phyloP scores from a whole-genome alignment of 345 rosid genomes.

The Toxicodendron radicans region DNA sequence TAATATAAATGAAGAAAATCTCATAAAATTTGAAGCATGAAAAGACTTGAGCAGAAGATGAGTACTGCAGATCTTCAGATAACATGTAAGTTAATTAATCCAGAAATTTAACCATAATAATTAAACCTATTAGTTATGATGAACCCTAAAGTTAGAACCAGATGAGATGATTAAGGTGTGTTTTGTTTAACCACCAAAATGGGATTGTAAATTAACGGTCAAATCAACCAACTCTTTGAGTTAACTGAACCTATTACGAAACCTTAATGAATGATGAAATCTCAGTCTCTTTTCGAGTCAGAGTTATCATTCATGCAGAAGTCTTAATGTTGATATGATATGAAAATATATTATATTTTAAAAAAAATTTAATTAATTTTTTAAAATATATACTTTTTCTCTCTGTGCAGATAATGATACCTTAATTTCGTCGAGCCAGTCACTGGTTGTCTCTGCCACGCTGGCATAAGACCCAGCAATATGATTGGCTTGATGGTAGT shows the following conservation, averaged over 20 bases:
- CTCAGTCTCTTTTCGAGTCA: conserved; percentile 33
- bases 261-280: conserved; percentile 40
- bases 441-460: conserved; percentile 71
- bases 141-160: conserved; percentile 2
- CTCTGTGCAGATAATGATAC: conserved; percentile 38
- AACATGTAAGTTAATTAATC: no score
- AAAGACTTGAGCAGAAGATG: background rate
- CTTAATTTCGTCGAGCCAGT: conserved; percentile 86
- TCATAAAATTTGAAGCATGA: background rate
- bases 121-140: background rate
- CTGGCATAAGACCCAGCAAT: conserved; percentile 39
- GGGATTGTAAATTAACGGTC: conserved; percentile 24
- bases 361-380: conserved; percentile 18
- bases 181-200: background rate
- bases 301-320: conserved; percentile 21
- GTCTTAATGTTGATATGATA: conserved; percentile 19
- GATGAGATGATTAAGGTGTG: background rate
- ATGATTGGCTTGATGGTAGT: conserved; percentile 55
- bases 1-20: background rate
- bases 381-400: conserved; percentile 1
- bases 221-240: conserved; percentile 54
- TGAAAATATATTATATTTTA: background rate
- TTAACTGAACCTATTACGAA: conserved; percentile 53
- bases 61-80: no score
- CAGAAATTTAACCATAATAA: background rate